phyloP scores from a whole-genome alignment of 805 yeast genomes.

The Candida ulmi region DNA sequence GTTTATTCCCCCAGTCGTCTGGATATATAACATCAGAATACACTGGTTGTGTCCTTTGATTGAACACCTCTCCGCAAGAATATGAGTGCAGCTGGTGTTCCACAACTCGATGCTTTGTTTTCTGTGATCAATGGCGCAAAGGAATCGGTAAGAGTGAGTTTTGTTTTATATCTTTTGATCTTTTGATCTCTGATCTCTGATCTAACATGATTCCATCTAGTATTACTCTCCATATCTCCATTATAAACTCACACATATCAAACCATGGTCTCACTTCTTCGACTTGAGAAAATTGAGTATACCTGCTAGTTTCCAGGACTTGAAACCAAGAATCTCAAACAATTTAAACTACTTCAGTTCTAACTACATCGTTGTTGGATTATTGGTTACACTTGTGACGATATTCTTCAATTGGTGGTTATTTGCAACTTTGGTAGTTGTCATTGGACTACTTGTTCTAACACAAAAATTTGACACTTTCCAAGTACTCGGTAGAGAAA shows the following conservation, averaged over 20 bases:
- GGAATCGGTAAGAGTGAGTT: not conserved
- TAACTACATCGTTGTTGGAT: constrained; percentile 15
- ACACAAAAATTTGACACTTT: constrained; percentile 3
- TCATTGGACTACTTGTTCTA: constrained; percentile 7
- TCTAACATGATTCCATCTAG: constrained; percentile 3
- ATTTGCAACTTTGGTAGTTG: constrained; percentile 5
- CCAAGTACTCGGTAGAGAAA: constrained; percentile 1
- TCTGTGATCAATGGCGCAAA: too few species aligned
- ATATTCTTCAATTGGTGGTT: constrained; percentile 16
- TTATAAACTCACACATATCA: constrained; percentile 18
- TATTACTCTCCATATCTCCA: constrained; percentile 19
- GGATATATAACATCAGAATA: too few species aligned
- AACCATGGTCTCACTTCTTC: constrained; percentile 17
- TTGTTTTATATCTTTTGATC: too few species aligned
- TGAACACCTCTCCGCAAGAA: too few species aligned
- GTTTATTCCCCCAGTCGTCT: too few species aligned
- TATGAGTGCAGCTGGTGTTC: too few species aligned
- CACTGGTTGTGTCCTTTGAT: too few species aligned
- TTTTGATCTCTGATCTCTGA: too few species aligned
- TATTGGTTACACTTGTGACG: constrained; percentile 10
- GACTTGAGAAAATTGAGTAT: constrained; percentile 9
- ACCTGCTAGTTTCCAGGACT: constrained; percentile 10
- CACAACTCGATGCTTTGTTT: too few species aligned
- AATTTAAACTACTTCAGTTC: constrained; percentile 19
- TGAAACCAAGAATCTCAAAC: constrained; percentile 7